These are phyloP conservation scores for Spathaspora sp. DNA, from an alignment of 805 yeast genomes.

Conservation along the genomic window DNA sequence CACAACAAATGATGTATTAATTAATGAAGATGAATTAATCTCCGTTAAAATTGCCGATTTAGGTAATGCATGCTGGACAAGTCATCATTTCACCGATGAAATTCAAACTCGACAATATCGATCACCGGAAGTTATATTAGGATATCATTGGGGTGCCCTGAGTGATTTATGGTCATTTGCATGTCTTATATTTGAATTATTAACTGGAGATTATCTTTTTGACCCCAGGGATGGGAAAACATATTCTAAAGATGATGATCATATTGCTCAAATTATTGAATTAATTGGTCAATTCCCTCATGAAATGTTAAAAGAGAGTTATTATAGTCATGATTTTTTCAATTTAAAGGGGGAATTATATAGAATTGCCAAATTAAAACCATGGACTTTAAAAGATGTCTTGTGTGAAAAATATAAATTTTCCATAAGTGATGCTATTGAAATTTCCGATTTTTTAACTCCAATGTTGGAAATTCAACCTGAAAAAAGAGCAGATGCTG, in stretches of 20 bases:
- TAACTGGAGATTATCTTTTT: constrained; percentile 92
- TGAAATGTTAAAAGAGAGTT: constrained; percentile 54
- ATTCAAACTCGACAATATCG: constrained; percentile 69
- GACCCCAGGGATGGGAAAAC: constrained; percentile 80
- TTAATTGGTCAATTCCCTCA: constrained; percentile 67
- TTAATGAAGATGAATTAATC: constrained; percentile 51
- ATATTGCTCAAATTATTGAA: constrained; percentile 92
- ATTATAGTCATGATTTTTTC: constrained; percentile 60
- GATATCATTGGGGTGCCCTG: constrained; percentile 90
- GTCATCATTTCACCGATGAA: constrained; percentile 63
- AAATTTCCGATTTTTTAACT: constrained; percentile 68
- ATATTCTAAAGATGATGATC: constrained; percentile 90
- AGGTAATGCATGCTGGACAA: constrained; percentile 66
- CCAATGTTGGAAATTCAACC: constrained; percentile 88
- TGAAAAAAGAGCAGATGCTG: constrained; percentile 85
- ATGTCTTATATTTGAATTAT: constrained; percentile 81
- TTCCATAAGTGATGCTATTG: constrained; percentile 61
- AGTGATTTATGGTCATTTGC: constrained; percentile 97
- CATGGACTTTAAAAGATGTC: constrained; percentile 85
- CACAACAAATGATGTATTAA: constrained; percentile 7
- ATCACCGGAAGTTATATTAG: constrained; percentile 62
- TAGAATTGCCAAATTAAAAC: constrained; percentile 76
- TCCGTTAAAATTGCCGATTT: constrained; percentile 67
- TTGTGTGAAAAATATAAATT: constrained; percentile 82
- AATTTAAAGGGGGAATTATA: constrained; percentile 67